Evolutionary conservation across 352 stramenopile species (phyloP), one percentile per base, ranked within the genome.

Genomic region (Phytophthora multivora): DNA sequence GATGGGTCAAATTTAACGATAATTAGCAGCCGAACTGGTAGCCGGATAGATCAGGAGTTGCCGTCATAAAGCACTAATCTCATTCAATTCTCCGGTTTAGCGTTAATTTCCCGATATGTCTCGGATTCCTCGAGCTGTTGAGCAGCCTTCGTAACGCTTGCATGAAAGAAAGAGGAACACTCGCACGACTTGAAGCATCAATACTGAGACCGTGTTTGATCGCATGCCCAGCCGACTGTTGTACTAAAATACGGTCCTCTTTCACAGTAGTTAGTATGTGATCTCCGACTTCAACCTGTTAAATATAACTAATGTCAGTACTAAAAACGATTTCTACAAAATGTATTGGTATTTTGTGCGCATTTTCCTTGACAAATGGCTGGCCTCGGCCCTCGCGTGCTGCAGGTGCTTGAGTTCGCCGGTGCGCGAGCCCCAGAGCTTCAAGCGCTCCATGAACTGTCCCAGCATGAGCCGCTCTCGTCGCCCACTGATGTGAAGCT

Each of bases 391-490:
- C 78, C 77, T 28, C 76, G 81, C 55, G 74, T 94, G 57, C 51
- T 90, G 41, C 80, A 92, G 62, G 86, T 94, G 80, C 82, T 94
- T 28, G 79, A 92, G 30, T 92, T 94, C 50, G 83, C 86, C 18
- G 72, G 61, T 30, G 77, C 79, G 31, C 85, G 85, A 26, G 85
- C 83, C 35, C 78, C 79, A 7, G 85, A 94, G 77, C 81, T 94
- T 8, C 75, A 88, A 59, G 80, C 83, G 49, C 71, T 94, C 38
- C 78, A 91, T 7, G 83, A 92, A 38, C 33, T 86, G 2, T 75
- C 83, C 9, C 75, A 80, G 16, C 63, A 78, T 28, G 41, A 46
- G 12, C 28, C 51, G 1, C 36, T 86, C 13, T 13, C 33, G 16
- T 51, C 52, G 1, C 31, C 38, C 0, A 69, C 54, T 2, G 81